phyloP scores from a whole-genome alignment of 345 rosid species.

The Populus euphratica region DNA sequence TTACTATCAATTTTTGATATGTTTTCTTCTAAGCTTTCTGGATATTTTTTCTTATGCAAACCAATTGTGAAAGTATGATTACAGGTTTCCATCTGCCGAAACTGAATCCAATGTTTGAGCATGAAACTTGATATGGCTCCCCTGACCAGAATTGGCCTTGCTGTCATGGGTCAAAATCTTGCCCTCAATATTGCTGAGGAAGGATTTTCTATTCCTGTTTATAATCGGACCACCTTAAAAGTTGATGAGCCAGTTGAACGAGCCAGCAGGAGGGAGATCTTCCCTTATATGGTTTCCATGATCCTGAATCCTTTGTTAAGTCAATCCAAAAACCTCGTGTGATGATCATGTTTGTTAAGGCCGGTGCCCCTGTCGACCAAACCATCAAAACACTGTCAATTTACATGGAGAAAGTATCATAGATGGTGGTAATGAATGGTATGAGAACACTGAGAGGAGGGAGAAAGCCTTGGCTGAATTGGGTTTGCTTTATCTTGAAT shows the following conservation, averaged over 20 bases:
- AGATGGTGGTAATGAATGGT: conserved; percentile 24
- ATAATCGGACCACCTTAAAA: conserved; percentile 17
- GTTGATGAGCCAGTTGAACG: conserved; percentile 21
- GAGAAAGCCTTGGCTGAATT: conserved; percentile 9
- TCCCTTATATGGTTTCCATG: conserved; percentile 21
- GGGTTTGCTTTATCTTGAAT: conserved; percentile 16
- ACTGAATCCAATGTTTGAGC: neutral
- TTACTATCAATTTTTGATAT: neutral
- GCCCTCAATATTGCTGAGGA: conserved; percentile 27
- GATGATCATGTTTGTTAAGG: conserved; percentile 23
- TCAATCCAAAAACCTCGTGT: conserved; percentile 21
- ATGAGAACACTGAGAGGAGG: conserved; percentile 20
- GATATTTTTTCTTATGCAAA: neutral
- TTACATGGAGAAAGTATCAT: conserved; percentile 18
- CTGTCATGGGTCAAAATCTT: conserved; percentile 24
- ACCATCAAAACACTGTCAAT: conserved; percentile 14
- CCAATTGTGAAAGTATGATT: neutral
- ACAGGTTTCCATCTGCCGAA: neutral
- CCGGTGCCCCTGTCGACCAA: conserved; percentile 20
- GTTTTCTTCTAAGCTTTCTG: neutral
- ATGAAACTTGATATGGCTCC: conserved; percentile 11
- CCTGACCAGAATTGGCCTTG: conserved; percentile 15
- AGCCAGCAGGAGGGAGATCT: conserved; percentile 21
- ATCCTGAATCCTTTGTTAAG: conserved; percentile 18
- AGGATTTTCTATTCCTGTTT: conserved; percentile 17